Evolutionary conservation across 768 basidiomycete genomes (phyloP), one percentile per base, ranked within the genome.

Genomic region (Leucosporidium creatinivorum): DNA sequence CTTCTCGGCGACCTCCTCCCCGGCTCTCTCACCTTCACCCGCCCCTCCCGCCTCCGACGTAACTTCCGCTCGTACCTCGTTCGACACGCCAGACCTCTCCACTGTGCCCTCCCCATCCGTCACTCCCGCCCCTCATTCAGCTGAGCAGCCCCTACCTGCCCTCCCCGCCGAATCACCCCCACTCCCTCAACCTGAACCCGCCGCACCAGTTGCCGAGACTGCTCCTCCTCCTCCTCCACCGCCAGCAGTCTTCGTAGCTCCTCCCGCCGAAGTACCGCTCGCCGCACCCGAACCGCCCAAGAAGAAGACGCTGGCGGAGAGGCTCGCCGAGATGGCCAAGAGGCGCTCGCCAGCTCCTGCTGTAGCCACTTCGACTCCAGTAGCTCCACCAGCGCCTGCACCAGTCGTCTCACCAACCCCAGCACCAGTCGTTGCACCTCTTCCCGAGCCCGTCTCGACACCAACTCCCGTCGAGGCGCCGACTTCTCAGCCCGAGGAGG

Each of bases 281-380:
- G 39, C 39, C 15, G 39, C 39, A 9, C 13, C 31, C 33, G 36
- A 26, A 15, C 65, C 65, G 17, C 21, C 49, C 18, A 31, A 49
- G 25, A 63, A 52, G n/a, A 73, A 73, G 50, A 58, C 71, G n/a
- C 50, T 73, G 51, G 67, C 66, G 21, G 71, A 73, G 63, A 65
- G 71, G 0, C 60, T 73, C 7, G 71, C 65, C 1, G 71, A 73
- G 28, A 62, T 68, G 19, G 66, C 68, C 0, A 54, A 66, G 10
- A 25, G 62, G 2, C 47, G 47, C 26, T 47, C 26, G 5, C 57
- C 21, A 21, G 57, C 19, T 18, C 10, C 31, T 44, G 39, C 39
- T 44, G 39, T 44, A 7, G 39, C 39, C 15, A 44, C 39, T 3
- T 15, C 39, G 2, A 44, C 36, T 5, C 57, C 57, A 25, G 21